These are phyloP conservation scores for Aspergillus sp. DNA, from an alignment of 2,329 filamentous ascomycete species.

Conservation along the genomic window DNA sequence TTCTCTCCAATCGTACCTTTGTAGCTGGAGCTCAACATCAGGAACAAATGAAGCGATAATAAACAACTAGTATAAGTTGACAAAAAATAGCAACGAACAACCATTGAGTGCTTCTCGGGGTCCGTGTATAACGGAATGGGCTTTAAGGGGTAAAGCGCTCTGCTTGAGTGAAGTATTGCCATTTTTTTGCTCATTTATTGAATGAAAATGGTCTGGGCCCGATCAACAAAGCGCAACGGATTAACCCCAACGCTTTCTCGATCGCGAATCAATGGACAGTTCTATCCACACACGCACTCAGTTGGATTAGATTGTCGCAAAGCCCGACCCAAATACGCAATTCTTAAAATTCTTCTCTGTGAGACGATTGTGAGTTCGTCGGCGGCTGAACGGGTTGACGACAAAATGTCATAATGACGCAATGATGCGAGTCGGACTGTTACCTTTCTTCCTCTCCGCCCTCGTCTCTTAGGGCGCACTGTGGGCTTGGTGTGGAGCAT, in stretches of 20 bases:
- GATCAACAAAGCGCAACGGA: not conserved
- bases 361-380: not conserved
- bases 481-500: not conserved
- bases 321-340: too few species aligned
- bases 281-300: not conserved
- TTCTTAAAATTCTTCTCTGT: not conserved
- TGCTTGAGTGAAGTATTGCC: not conserved
- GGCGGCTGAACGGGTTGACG: not conserved
- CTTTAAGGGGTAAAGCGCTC: not conserved
- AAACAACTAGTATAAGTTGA: not conserved
- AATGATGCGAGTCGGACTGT: not conserved
- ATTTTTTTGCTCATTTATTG: too few species aligned
- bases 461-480: not conserved
- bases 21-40: not conserved
- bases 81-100: not conserved
- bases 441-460: too few species aligned
- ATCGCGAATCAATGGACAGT: not conserved
- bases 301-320: too few species aligned
- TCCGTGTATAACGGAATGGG: not conserved
- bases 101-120: not conserved
- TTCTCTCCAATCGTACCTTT: not conserved
- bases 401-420: not conserved
- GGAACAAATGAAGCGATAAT: not conserved
- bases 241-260: not conserved
- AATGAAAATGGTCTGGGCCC: not conserved